Percentiles rank a stretch among this genome's conserved stretches.
phyloP scores from a whole-genome alignment of 192 early-diverging fungal genomes.

The Thamnidium elegans region DNA sequence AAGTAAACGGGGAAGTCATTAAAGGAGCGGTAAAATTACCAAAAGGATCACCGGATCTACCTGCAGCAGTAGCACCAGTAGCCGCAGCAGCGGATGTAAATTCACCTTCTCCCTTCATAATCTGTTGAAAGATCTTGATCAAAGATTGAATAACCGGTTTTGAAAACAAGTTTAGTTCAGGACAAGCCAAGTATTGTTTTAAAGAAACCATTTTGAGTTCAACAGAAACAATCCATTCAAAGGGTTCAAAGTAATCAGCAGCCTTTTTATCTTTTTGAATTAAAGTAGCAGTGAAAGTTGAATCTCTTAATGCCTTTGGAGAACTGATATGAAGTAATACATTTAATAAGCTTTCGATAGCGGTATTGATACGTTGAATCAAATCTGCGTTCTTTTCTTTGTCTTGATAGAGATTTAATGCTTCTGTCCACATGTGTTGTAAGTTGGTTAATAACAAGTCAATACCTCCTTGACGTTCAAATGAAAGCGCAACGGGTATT shows the following conservation, averaged over 20 bases:
- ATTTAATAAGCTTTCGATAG: constrained; percentile 55
- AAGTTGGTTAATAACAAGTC: constrained; percentile 47
- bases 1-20: constrained; percentile 26
- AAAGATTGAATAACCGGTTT: constrained; percentile 55
- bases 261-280: constrained; percentile 56
- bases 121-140: constrained; percentile 58
- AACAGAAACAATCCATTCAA: constrained; percentile 63
- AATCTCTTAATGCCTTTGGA: constrained; percentile 69
- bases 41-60: constrained; percentile 9
- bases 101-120: constrained; percentile 78
- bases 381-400: constrained; percentile 40
- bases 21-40: constrained; percentile 9
- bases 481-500: constrained; percentile 59
- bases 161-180: constrained; percentile 52
- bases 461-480: constrained; percentile 56
- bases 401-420: constrained; percentile 22
- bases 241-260: constrained; percentile 67
- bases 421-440: constrained; percentile 48
- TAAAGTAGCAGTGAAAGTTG: constrained; percentile 57
- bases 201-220: constrained; percentile 63
- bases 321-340: constrained; percentile 71
- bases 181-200: constrained; percentile 60
- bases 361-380: constrained; percentile 38
- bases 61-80: constrained; percentile 25
- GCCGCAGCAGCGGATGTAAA: constrained; percentile 16